Evolutionary conservation across 805 yeast species (phyloP).

Genomic region (Isabelozyma pseudorhagii): DNA sequence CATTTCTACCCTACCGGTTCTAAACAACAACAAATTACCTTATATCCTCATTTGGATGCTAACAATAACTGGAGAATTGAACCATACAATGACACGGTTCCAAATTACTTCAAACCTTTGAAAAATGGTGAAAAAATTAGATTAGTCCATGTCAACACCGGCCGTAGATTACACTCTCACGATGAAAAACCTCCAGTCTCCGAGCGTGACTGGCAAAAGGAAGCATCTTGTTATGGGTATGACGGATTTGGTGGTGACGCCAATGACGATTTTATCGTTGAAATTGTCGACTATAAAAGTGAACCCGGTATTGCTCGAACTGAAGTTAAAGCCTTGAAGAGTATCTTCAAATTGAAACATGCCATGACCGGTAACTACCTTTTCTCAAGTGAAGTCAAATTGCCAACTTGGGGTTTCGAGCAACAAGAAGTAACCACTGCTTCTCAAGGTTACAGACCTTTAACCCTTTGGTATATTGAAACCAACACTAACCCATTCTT

Average conservation of each 20-base stretch:
- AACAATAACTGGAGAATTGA: conserved; percentile 75
- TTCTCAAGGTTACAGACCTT: conserved; percentile 56
- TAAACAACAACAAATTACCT: conserved; percentile 77
- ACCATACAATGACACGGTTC: conserved; percentile 57
- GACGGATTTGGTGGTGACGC: conserved; percentile 80
- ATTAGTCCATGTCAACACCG: conserved; percentile 55
- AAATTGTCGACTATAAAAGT: conserved; percentile 57
- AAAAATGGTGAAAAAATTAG: conserved; percentile 69
- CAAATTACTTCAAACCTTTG: conserved; percentile 61
- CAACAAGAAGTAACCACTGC: conserved; percentile 88
- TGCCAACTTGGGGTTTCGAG: conserved; percentile 81
- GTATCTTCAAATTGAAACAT: conserved; percentile 71
- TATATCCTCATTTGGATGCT: conserved; percentile 73
- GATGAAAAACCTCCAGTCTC: conserved; percentile 78
- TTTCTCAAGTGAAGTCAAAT: conserved; percentile 70
- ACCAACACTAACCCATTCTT: conserved; percentile 56
- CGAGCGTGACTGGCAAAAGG: conserved; percentile 81
- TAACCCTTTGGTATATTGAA: conserved; percentile 73
- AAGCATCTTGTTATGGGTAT: conserved; percentile 72
- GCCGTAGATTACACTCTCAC: conserved; percentile 75
- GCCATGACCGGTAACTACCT: conserved; percentile 77
- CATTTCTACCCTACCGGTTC: conserved; percentile 75
- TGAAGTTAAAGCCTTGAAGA: conserved; percentile 60
- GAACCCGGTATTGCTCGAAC: conserved; percentile 50
- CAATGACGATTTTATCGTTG: conserved; percentile 78